A percentile compares a stretch with the other conserved stretches of the same genome.
phyloP scores from a whole-genome alignment of 2,329 filamentous ascomycete genomes.

The Tympanopsis confertula region DNA sequence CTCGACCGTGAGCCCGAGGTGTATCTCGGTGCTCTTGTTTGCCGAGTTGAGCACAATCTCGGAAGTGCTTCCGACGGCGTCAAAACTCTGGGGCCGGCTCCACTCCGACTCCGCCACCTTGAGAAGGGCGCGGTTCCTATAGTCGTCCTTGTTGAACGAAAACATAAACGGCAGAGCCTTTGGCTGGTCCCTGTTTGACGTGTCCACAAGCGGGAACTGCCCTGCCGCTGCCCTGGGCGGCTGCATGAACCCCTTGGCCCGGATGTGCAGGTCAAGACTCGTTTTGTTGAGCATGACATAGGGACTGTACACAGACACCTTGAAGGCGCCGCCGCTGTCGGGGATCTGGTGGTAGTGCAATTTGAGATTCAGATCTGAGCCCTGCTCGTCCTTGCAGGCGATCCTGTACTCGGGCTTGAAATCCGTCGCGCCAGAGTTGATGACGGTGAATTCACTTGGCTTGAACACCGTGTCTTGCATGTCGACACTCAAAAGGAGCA shows the following conservation, averaged over 20 bases:
- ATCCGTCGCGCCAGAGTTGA: conserved; percentile 80
- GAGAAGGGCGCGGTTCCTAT: conserved; percentile 78
- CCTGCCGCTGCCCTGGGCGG: conserved; percentile 72
- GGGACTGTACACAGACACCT: conserved; percentile 86
- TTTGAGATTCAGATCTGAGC: conserved; percentile 66
- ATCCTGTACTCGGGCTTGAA: conserved; percentile 74
- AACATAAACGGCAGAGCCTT: conserved; percentile 91
- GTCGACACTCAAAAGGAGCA: conserved; percentile 83
- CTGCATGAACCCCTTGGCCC: conserved; percentile 80
- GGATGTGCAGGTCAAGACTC: conserved; percentile 74
- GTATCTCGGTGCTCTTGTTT: conserved; percentile 67
- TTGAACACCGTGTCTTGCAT: conserved; percentile 95
- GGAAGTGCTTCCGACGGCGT: conserved; percentile 86
- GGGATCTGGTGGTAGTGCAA: conserved; percentile 86
- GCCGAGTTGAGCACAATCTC: conserved; percentile 74
- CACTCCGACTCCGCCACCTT: conserved; percentile 83
- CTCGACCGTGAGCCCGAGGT: conserved; percentile 77
- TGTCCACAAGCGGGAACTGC: conserved; percentile 48
- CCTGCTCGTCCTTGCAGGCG: conserved; percentile 73
- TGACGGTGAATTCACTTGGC: conserved; percentile 89
- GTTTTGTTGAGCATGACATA: conserved; percentile 95
- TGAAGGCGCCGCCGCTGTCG: conserved; percentile 88
- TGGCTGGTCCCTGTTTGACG: conserved; percentile 39
- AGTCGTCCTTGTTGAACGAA: conserved; percentile 78
- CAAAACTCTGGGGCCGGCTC: conserved; percentile 97